Conservation (phyloP, 371 early-diverging fungal species). For the Mucor piriformis region DNA sequence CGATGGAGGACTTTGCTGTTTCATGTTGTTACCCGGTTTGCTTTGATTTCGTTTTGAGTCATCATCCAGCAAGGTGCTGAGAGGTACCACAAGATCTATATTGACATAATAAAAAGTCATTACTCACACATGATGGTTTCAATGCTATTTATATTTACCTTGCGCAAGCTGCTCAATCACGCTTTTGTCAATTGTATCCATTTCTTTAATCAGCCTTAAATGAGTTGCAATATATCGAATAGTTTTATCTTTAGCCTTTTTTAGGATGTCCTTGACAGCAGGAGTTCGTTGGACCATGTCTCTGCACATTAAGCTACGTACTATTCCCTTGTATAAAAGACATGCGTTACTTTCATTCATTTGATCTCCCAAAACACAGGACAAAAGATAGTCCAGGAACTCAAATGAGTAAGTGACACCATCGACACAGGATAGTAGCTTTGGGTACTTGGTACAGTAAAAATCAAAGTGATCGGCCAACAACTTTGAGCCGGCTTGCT, state of each 20-base stretch:
- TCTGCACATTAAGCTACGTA: conserved; percentile 32
- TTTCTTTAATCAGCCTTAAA: conserved; percentile 18
- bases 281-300: conserved; percentile 27
- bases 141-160: conserved; percentile 19
- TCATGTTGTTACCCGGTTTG: conserved; percentile 2
- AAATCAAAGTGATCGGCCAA: conserved; percentile 32
- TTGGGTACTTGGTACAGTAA: conserved; percentile 34
- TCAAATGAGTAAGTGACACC: conserved; percentile 37
- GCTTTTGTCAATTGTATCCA: conserved; percentile 27
- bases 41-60: conserved; percentile 1
- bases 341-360: conserved; percentile 30
- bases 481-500: conserved; percentile 6
- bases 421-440: conserved; percentile 36
- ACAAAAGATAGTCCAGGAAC: conserved; percentile 30
- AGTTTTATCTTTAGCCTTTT: conserved; percentile 21
- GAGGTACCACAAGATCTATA: conserved; percentile 17
- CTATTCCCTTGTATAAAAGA: conserved; percentile 34
- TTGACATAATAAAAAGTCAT: conserved; percentile 1
- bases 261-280: conserved; percentile 23
- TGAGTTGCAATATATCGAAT: conserved; percentile 26
- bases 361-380: conserved; percentile 15
- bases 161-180: conserved; percentile 26
- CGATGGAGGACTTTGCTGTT: background rate
- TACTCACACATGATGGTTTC: background rate
- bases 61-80: conserved; percentile 8